Evolutionary conservation across 2,329 filamentous ascomycete species (phyloP).

Genomic region (Xylariaceae sp.): DNA sequence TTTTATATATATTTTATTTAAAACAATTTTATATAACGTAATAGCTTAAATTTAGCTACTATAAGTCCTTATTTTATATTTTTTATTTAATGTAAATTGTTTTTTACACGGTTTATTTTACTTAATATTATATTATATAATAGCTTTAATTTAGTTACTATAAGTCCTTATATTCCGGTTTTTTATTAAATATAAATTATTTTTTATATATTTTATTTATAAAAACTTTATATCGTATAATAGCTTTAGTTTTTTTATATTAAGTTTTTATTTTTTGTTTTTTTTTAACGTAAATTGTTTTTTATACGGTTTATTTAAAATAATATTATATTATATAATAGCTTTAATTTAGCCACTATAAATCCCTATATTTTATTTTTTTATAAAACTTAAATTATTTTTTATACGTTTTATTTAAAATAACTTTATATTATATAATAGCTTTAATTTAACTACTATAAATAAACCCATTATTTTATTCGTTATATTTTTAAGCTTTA

Average conservation of each 20-base stretch:
- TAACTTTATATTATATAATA: background rate
- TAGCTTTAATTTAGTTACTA: too few relatives aligned
- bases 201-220: background rate
- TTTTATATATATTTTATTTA: background rate
- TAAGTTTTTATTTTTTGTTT: background rate
- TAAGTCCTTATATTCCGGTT: too few relatives aligned
- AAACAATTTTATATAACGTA: background rate
- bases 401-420: background rate
- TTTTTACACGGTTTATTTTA: too few relatives aligned
- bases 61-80: too few relatives aligned
- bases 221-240: background rate
- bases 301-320: too few relatives aligned
- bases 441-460: too few relatives aligned
- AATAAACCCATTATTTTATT: too few relatives aligned
- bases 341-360: background rate
- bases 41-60: too few relatives aligned
- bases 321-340: constrained; percentile 1
- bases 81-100: too few relatives aligned
- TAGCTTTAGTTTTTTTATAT: background rate
- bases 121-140: too few relatives aligned
- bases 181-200: background rate
- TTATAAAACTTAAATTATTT: background rate
- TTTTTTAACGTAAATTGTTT: too few relatives aligned
- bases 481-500: too few relatives aligned
- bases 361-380: background rate